These are phyloP conservation scores for Chlorella sp. DNA, from an alignment of 139 green algal species.

Conservation along the genomic window DNA sequence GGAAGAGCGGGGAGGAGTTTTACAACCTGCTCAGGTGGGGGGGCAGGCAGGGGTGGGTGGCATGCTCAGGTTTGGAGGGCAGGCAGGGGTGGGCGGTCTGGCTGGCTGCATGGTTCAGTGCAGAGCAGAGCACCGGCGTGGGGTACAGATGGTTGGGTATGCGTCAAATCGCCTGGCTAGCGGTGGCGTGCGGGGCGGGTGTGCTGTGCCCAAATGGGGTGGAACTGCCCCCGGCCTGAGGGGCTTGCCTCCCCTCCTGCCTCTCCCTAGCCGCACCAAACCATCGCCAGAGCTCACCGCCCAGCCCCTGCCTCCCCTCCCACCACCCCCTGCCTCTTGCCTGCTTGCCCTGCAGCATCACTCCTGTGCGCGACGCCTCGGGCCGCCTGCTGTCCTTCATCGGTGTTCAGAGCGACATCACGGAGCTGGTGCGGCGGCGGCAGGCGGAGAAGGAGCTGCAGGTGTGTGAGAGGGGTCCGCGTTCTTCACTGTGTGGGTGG, in stretches of 20 bases:
- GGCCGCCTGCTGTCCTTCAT: conserved; percentile 81
- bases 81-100: too few species aligned
- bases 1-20: conserved; percentile 85
- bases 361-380: conserved; percentile 73
- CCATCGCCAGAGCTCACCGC: too few species aligned
- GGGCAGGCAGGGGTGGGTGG: background rate
- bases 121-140: too few species aligned
- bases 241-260: too few species aligned
- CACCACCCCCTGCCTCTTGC: background rate
- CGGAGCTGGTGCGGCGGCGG: conserved; percentile 69
- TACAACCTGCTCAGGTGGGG: conserved; percentile 92
- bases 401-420: conserved; percentile 88
- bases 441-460: conserved; percentile 51
- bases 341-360: conserved; percentile 52
- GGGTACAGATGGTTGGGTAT: too few species aligned
- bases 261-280: background rate
- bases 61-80: too few species aligned
- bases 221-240: too few species aligned
- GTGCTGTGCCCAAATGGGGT: background rate
- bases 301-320: background rate
- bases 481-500: too few species aligned
- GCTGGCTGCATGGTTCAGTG: too few species aligned
- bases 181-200: background rate
- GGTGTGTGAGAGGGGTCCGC: background rate
- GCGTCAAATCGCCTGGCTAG: too few species aligned